Evolutionary conservation across 2,329 filamentous ascomycete genomes (phyloP).

Genomic region (Scedosporium boydii): DNA sequence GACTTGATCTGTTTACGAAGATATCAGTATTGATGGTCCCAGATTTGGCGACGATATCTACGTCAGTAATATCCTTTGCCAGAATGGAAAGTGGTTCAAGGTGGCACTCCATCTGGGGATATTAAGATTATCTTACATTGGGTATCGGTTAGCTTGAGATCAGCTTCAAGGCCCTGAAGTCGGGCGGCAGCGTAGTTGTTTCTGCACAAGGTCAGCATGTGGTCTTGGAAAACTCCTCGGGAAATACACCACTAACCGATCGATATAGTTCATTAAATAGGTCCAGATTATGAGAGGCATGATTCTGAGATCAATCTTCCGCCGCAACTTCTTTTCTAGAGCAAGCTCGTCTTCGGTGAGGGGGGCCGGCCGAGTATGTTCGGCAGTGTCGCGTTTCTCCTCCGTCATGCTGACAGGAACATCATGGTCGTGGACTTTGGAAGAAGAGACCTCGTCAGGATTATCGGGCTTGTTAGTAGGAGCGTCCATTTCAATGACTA

Average conservation of each 20-base stretch:
- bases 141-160: conserved; percentile 19
- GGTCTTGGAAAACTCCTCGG: background rate
- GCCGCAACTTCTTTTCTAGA: conserved; percentile 11
- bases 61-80: too few relatives aligned
- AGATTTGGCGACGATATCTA: background rate
- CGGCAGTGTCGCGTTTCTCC: background rate
- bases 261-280: conserved; percentile 32
- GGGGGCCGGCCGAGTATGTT: background rate
- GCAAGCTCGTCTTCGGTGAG: conserved; percentile 9
- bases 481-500: too few relatives aligned
- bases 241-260: conserved; percentile 13
- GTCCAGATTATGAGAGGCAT: conserved; percentile 20
- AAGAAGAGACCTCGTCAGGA: too few relatives aligned
- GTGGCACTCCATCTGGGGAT: too few relatives aligned
- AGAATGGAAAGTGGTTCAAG: too few relatives aligned
- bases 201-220: background rate
- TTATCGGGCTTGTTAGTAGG: too few relatives aligned
- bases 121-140: conserved; percentile 20
- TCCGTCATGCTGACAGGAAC: background rate
- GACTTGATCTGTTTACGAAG: conserved; percentile 7
- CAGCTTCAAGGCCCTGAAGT: conserved; percentile 11
- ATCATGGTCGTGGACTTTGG: too few relatives aligned
- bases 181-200: conserved; percentile 6
- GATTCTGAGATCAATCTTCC: conserved; percentile 12
- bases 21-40: background rate